Base-by-base conservation (phyloP, 495 filamentous ascomycete species). In the Lentithecium fluviatile region DNA sequence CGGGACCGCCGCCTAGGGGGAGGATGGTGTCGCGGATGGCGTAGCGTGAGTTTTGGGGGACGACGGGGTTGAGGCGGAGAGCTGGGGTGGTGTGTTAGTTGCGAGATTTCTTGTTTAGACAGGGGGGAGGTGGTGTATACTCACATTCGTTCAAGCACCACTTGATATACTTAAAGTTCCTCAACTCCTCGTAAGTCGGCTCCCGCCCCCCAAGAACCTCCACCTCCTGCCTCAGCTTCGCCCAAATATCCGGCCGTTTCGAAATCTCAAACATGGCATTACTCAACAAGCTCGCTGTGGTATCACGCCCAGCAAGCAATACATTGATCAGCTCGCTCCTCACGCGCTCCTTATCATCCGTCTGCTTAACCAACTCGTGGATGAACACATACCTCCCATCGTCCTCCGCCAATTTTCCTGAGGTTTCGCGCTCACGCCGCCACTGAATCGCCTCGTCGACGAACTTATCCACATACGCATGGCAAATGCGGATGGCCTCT, bases 401-500 rank as follows among this genome's bases (percentile, higher is more conserved):
- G 6, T 75, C 68, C 20, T 69, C 60, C 17, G 23, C 26, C 4
- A n/a, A n/a, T n/a, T n/a, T 19, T 46, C 7, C 56, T 59, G 8
- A 23, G 10, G 55, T 15, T 23, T 69, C 66, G 5, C 21, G 17
- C 21, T 42, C 24, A 32, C 62, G 45, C 12, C 62, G 48, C 45
- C 56, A 66, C 4, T 37, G 34, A 3, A 70, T 66, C 43, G 70
- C 70, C n/a, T 74, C 60, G 12, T 70, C 62, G 24, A 77, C 73
- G 47, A 70, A 77, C 38, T 70, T 62, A 42, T 78, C 71, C 2
- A 84, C 79, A 56, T 84, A 78, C 38, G 69, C 76, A 45, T 85
- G 80, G 48, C 82, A 76, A 52, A 78, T 75, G 70, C 17, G 60
- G 54, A 46, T 73, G 70, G 56, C 80, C 72, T 68, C 65, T 17